These are phyloP conservation scores for Striga hermonthica DNA, from an alignment of 305 asterid genomes.

Conservation along the genomic window DNA sequence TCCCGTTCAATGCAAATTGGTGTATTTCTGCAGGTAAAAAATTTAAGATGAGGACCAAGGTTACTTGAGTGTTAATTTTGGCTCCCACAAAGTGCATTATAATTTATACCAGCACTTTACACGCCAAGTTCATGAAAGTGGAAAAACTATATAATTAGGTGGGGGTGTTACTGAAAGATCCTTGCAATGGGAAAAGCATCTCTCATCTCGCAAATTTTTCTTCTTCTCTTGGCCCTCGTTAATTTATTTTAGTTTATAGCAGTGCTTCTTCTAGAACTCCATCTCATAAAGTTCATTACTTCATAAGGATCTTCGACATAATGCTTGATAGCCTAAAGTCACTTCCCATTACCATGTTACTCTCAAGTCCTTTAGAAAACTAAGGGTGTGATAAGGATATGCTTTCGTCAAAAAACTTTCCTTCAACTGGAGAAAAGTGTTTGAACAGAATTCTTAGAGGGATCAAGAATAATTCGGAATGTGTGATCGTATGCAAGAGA, in stretches of 20 bases:
- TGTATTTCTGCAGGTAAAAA: slow-evolving; percentile 59
- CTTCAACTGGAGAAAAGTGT: neutral
- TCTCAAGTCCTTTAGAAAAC: too few relatives aligned
- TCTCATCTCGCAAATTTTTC: slow-evolving; percentile 2
- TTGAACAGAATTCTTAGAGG: neutral
- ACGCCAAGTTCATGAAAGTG: slow-evolving; percentile 7
- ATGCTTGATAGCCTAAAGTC: slow-evolving; percentile 13
- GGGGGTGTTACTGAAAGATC: neutral
- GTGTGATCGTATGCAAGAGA: neutral
- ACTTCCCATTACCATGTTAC: neutral
- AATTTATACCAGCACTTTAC: neutral
- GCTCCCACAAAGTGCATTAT: slow-evolving; percentile 2
- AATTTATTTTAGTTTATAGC: neutral
- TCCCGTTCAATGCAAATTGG: slow-evolving; percentile 55
- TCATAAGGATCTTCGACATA: neutral
- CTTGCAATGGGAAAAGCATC: neutral
- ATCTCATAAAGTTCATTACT: slow-evolving; percentile 15
- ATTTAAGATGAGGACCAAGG: slow-evolving; percentile 26
- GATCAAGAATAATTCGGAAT: neutral
- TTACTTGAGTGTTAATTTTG: slow-evolving; percentile 21
- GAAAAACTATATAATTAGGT: neutral
- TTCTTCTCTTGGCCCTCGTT: neutral
- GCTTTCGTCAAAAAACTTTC: neutral
- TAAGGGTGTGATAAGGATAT: too few relatives aligned
- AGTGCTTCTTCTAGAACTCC: neutral